A percentile compares a stretch with the other conserved stretches of the same genome.
Evolutionary conservation across 2,329 filamentous ascomycete species (phyloP).

Genomic region (Tricladium varicosporioides): DNA sequence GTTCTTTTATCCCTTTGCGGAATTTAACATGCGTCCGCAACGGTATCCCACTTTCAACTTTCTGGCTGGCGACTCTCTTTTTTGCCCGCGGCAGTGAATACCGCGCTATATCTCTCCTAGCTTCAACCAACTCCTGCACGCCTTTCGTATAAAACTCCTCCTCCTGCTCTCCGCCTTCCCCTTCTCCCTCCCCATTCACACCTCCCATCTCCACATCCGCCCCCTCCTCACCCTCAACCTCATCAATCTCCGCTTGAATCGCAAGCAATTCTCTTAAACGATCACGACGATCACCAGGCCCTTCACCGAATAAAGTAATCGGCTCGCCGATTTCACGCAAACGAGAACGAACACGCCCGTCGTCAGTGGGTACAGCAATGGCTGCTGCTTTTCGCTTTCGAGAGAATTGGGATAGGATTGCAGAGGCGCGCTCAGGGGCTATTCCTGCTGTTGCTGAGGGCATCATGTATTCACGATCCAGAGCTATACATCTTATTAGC

Average conservation of each 20-base stretch:
- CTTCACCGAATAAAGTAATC: slow-evolving; percentile 91
- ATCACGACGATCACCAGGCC: slow-evolving; percentile 79
- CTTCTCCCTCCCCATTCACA: slow-evolving; percentile 52
- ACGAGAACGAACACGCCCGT: slow-evolving; percentile 76
- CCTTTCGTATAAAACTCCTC: slow-evolving; percentile 96
- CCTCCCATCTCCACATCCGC: slow-evolving; percentile 55
- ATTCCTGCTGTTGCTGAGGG: slow-evolving; percentile 32
- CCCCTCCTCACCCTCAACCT: slow-evolving; percentile 55
- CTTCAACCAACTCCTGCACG: slow-evolving; percentile 68
- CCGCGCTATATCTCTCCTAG: slow-evolving; percentile 74
- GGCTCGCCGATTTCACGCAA: slow-evolving; percentile 89
- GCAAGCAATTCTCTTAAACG: slow-evolving; percentile 79
- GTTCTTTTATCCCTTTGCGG: slow-evolving; percentile 83
- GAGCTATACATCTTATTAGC: slow-evolving; percentile 43
- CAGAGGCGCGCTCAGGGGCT: slow-evolving; percentile 34
- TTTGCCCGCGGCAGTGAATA: slow-evolving; percentile 84
- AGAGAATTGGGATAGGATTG: slow-evolving; percentile 66
- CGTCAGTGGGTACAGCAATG: slow-evolving; percentile 91
- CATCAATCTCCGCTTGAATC: slow-evolving; percentile 64
- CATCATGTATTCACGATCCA: slow-evolving; percentile 74
- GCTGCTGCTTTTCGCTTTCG: slow-evolving; percentile 86
- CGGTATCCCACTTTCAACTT: slow-evolving; percentile 76
- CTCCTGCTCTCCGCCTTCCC: slow-evolving; percentile 65
- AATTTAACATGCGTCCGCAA: slow-evolving; percentile 90
- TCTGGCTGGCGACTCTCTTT: slow-evolving; percentile 72